Base-by-base conservation (phyloP, 805 yeast species). In the Wickerhamomyces hampshirensis region DNA sequence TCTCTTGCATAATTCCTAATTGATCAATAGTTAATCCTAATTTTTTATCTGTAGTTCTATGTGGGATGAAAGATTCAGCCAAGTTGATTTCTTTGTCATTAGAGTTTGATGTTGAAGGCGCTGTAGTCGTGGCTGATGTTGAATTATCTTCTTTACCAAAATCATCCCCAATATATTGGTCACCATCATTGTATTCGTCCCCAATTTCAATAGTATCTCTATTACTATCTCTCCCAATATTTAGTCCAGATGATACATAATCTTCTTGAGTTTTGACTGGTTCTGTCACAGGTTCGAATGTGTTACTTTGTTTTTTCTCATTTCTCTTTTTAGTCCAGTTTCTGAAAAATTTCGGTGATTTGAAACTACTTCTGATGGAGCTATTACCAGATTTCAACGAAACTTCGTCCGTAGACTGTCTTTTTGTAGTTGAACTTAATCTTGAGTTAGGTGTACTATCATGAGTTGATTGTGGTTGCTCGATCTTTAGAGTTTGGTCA, bases 1-100 rank as follows among this genome's bases (percentile, higher is more conserved):
- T 81, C 35, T 82, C 76, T 24, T 66, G 73, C 62, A 83, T 65
- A 6, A 82, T 62, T 2, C 79, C 77, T 35, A 79, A 54, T 46
- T 83, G 87, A 16, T 77, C 82, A 27, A 76, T 69, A 2, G 79
- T 68, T 35, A 80, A 70, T 7, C 54, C 55, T 17, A 66, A 46
- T n/a, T 54, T 52, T 26, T 45, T 53, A 23, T 39, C 19, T 19
- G 14, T 28, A 13, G 15, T 14, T 16, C 24, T n/a, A 17, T 42
- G 33, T 6, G 43, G 50, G 14, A 37, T 38, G 30, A 47, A 47
- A 3, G 51, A 49, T n/a, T 42, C 47, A 1, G 41, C 46, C 13
- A 48, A 30, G 3, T 36, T 31, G 7, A 21, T 8, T 11, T 21
- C 24, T 21, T 21, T 21, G 7, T 21, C 21, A 28, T 6, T 5